phyloP scores from a whole-genome alignment of 768 basidiomycete species.

The Podaxis sp. region DNA sequence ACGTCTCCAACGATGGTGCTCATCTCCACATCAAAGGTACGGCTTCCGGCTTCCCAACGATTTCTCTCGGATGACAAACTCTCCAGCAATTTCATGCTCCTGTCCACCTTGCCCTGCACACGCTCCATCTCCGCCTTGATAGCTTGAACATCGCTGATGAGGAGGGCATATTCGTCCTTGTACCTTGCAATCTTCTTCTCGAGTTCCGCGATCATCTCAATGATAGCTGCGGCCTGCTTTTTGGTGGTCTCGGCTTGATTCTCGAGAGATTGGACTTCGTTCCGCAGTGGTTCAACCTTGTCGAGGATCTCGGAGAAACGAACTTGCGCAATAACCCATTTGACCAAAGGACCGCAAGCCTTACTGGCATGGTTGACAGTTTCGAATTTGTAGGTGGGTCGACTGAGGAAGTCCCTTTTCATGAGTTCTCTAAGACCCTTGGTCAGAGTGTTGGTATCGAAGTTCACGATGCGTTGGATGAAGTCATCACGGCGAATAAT shows the following conservation, averaged over 20 bases:
- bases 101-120: slow-evolving; percentile 95
- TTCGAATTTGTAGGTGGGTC: slow-evolving; percentile 92
- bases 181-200: slow-evolving; percentile 91
- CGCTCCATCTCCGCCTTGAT: slow-evolving; percentile 98
- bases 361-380: slow-evolving; percentile 92
- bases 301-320: slow-evolving; percentile 96
- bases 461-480: slow-evolving; percentile 92
- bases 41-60: slow-evolving; percentile 94
- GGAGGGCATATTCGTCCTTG: slow-evolving; percentile 95
- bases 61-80: slow-evolving; percentile 93
- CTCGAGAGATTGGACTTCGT: slow-evolving; percentile 93
- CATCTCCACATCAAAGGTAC: slow-evolving; percentile 97
- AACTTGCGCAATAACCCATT: slow-evolving; percentile 98
- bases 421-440: slow-evolving; percentile 85
- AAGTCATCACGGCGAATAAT: slow-evolving; percentile 97
- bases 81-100: slow-evolving; percentile 92
- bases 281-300: slow-evolving; percentile 92
- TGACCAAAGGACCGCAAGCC: slow-evolving; percentile 97
- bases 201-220: slow-evolving; percentile 89
- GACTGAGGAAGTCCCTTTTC: slow-evolving; percentile 90
- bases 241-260: slow-evolving; percentile 93
- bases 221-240: slow-evolving; percentile 86
- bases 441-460: slow-evolving; percentile 90
- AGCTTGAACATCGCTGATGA: slow-evolving; percentile 95
- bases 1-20: slow-evolving; percentile 98